Evolutionary conservation across 2,329 filamentous ascomycete genomes (phyloP), one percentile per base, ranked within the genome.

Genomic region (Tolypocladium tundrense): DNA sequence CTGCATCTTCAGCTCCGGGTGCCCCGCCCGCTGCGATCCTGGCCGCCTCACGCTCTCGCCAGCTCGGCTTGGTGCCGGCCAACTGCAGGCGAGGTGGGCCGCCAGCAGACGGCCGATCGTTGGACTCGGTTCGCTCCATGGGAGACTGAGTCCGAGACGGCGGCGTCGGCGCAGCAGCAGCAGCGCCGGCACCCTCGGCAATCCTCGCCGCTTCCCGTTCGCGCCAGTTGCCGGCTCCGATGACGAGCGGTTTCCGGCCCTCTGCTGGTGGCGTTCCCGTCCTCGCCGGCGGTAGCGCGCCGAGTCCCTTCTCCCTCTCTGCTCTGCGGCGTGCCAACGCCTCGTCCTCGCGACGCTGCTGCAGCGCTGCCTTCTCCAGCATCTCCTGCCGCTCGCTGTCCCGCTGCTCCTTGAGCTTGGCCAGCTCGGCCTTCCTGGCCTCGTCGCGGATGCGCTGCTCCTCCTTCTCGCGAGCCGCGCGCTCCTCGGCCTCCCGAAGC

Each of bases 281-380:
- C 52, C 65, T 59, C 9, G 51, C 56, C 51, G 52, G 60, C 53
- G 52, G 60, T 54, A 58, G 53, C 21, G 59, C 7, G 3, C 48
- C 31, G 6, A 6, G 24, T 35, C 53, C 70, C 64, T 75, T 76
- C 67, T 82, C 82, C 74, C 84, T 90, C 72, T 84, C 84, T 59
- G 81, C 86, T 68, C 80, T 84, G 72, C 83, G 84, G 66, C 88
- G 85, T 64, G 88, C 88, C 74, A 92, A 85, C 19, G 91, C 92
- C 72, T 96, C 92, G 66, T 94, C 91, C 73, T 96, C 92, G 71
- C 90, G 86, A 69, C 91, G 84, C 66, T 84, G 85, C 75, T 97
- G 93, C 65, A 84, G 75, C 14, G 84, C 84, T 53, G 79, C 82
- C 72, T 81, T 83, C 75, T 87, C 84, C 61, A 82, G 69, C 60